Evolutionary conservation across 2,329 filamentous ascomycete species (phyloP), one percentile per base, ranked within the genome.

Genomic region (Pseudogymnoascus destructans): DNA sequence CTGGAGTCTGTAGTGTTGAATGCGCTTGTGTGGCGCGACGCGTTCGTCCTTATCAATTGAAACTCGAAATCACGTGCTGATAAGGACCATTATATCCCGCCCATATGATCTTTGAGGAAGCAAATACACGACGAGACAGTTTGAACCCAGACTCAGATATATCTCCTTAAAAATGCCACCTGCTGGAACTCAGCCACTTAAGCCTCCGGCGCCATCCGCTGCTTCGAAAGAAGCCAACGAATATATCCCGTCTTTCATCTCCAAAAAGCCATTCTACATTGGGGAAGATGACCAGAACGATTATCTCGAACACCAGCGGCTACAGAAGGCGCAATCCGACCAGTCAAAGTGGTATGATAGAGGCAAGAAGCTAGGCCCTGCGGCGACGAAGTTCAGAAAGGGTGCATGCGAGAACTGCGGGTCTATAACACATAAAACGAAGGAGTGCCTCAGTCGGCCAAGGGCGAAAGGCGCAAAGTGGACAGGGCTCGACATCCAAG

Each of bases 381-480:
- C 90, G 0, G 90, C 92, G 56, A 98, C 93, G 64, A 98, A 96
- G 70, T 98, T 88, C 70, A 88, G 95, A 64, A 98, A 97, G 75
- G 93, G 95, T 68, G 92, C 93, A 57, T 98, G 93, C 74, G 92
- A 97, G 73, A 98, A 98, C 73, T 98, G 93, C 74, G 93, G 93
- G 67, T 86, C 90, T 59, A 95, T 97, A 87, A 90, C 88, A 63
- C 93, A 98, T 74, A 95, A 95, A 73, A 86, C 84, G 57, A 95
- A 95, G 69, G 92, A 97, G 68, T 98, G 93, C 69, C 74, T 98
- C 56, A 89, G 86, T 67, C 81, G 93, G 58, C 93, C 91, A 27
- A 82, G 93, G 60, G 95, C 95, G 57, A 84, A 86, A 59, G 92
- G 93, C 62, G 93, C 93, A 9, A 90, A 86, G 69, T 96, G 87